These are phyloP conservation scores for Saraca asoca DNA, from an alignment of 331 rosid genomes.

Conservation along the genomic window DNA sequence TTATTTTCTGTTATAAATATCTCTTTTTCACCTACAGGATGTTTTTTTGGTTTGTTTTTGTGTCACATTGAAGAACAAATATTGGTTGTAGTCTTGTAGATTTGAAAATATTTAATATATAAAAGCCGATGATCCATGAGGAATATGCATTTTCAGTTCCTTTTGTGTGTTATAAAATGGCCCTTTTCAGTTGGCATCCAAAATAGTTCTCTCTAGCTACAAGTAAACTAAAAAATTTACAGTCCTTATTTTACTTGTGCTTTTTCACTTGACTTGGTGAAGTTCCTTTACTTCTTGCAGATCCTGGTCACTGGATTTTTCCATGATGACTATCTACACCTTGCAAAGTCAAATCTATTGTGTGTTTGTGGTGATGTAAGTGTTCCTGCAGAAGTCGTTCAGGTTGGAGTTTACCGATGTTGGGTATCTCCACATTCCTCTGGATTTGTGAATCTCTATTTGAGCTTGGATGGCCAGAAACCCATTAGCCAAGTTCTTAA, in stretches of 20 bases:
- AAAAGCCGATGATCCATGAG: slow-evolving; percentile 3
- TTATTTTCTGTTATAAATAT: slow-evolving; percentile 9
- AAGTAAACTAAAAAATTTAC: background rate
- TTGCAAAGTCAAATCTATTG: slow-evolving; percentile 59
- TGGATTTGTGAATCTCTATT: slow-evolving; percentile 60
- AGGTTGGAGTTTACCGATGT: slow-evolving; percentile 86
- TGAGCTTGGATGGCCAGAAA: slow-evolving; percentile 77
- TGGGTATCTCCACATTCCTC: slow-evolving; percentile 64
- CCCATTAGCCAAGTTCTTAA: slow-evolving; percentile 82
- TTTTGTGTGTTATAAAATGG: slow-evolving; percentile 1
- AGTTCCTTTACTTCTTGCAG: slow-evolving; percentile 53
- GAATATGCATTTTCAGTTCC: slow-evolving; percentile 2
- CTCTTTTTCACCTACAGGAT: slow-evolving; percentile 21
- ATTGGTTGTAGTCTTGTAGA: background rate
- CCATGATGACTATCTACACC: slow-evolving; percentile 57
- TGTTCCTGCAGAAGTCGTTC: slow-evolving; percentile 66
- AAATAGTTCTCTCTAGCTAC: slow-evolving; percentile 19
- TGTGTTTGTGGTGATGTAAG: slow-evolving; percentile 74
- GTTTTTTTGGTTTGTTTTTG: slow-evolving; percentile 10
- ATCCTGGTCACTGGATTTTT: slow-evolving; percentile 76
- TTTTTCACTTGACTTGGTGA: slow-evolving; percentile 1
- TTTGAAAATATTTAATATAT: slow-evolving; percentile 21
- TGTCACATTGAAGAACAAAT: slow-evolving; percentile 15
- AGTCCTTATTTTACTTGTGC: no score
- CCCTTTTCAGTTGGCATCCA: slow-evolving; percentile 13